Base-by-base conservation (phyloP, 805 yeast genomes). In the Saturnispora kantuleensis region DNA sequence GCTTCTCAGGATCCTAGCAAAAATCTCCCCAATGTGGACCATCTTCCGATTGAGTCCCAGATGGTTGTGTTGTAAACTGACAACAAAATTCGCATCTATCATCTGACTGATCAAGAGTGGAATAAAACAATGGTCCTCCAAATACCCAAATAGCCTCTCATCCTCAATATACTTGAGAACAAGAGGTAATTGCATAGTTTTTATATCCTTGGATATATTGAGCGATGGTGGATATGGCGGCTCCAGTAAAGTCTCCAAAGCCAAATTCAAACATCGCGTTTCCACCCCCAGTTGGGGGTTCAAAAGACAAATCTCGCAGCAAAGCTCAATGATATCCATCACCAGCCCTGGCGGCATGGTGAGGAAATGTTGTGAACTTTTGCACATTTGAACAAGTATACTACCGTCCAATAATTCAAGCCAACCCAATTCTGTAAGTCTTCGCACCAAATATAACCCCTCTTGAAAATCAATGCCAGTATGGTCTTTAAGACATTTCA, bases 71-170 rank as follows among this genome's bases (percentile, higher is more conserved):
- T 42, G 45, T 9, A 36, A 37, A 21, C 15, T 31, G 13, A 37
- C 18, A 18, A 31, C 33, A 8, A 42, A 21, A n/a, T 42, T 42
- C 3, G 37, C 33, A 42, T 42, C 45, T 32, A 42, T 42, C 16
- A 42, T 11, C 4, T 17, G 16, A 26, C 45, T 42, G 5, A 85
- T 64, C 8, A 90, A 57, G 7, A 72, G 68, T 34, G 77, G 73
- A 30, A 88, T 64, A 53, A 85, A 85, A 17, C 70, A 68, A 10
- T 84, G 84, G 31, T 76, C 71, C 30, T 84, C 60, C 9, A 87
- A 56, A 46, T 65, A 72, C 12, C 64, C 59, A 32, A 90, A 60
- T 1, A 80, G 66, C 0, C 66, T 62, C 1, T 84, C 81, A 3
- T 56, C 52, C 50, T 84, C 87, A 28, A 84, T 59, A n/a, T 80